Evolutionary conservation across 73 alveolate species (phyloP).

Genomic region (Paramecium pentaurelia): DNA sequence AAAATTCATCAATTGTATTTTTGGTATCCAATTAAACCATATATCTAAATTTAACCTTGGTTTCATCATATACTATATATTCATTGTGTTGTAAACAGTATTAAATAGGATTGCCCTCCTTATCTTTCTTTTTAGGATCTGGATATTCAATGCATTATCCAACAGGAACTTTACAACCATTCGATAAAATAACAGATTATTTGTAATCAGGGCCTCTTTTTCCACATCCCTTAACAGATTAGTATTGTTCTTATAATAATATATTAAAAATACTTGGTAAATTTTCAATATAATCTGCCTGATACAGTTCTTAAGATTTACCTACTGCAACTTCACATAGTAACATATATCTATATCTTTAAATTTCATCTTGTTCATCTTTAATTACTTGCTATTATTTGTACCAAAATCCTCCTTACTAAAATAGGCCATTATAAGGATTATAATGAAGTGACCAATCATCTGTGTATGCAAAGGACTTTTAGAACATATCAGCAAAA

Average conservation of each 20-base stretch:
- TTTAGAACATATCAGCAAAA: constrained; percentile 85
- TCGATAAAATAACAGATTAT: constrained; percentile 77
- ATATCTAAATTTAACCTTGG: constrained; percentile 88
- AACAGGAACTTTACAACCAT: constrained; percentile 90
- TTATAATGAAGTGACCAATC: constrained; percentile 34
- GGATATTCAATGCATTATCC: constrained; percentile 75
- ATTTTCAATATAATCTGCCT: constrained; percentile 60
- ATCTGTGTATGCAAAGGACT: constrained; percentile 71
- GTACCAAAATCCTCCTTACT: constrained; percentile 27
- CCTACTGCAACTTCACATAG: constrained; percentile 97
- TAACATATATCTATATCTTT: constrained; percentile 65
- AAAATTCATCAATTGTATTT: background rate
- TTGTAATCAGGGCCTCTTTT: constrained; percentile 84
- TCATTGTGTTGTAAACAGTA: constrained; percentile 62
- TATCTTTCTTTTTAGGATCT: background rate
- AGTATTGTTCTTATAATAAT: background rate
- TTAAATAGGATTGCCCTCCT: background rate
- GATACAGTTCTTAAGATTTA: constrained; percentile 65
- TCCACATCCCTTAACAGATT: constrained; percentile 76
- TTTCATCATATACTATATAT: constrained; percentile 86
- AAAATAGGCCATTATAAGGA: constrained; percentile 60
- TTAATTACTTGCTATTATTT: constrained; percentile 16
- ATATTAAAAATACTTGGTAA: constrained; percentile 49
- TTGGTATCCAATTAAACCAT: constrained; percentile 61
- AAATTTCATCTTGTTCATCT: constrained; percentile 2